A percentile compares a stretch with the other conserved stretches of the same genome.
Conservation (phyloP, 257 asterid species). For the Salvia miltiorrhiza region DNA sequence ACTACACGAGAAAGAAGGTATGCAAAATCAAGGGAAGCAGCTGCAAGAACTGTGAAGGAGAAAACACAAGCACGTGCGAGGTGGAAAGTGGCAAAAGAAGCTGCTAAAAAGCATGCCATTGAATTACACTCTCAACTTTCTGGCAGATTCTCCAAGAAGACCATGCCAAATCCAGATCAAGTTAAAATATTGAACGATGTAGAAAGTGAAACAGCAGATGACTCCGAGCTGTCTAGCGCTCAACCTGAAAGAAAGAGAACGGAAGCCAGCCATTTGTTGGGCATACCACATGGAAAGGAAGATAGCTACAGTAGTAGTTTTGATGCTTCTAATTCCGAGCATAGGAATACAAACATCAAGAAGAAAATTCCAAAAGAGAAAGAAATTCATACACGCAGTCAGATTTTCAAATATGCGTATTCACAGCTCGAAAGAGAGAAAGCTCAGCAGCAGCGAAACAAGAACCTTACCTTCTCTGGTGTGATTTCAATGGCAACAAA, state of each 20-base stretch:
- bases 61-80: constrained; percentile 74
- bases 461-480: constrained; percentile 57
- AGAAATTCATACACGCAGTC: constrained; percentile 46
- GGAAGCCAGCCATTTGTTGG: constrained; percentile 20
- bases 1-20: constrained; percentile 80
- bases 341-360: constrained; percentile 17
- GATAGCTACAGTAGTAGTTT: constrained; percentile 15
- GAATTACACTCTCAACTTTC: constrained; percentile 70
- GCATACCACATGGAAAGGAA: constrained; percentile 19
- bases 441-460: constrained; percentile 49
- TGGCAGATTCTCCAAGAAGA: constrained; percentile 58
- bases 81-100: constrained; percentile 90
- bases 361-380: constrained; percentile 38
- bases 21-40: constrained; percentile 90
- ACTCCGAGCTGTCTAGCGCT: constrained; percentile 12
- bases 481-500: constrained; percentile 50
- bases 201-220: constrained; percentile 23
- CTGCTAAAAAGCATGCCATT: constrained; percentile 71
- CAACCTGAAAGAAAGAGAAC: constrained; percentile 19
- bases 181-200: constrained; percentile 30
- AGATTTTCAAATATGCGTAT: constrained; percentile 60
- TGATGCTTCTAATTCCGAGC: constrained; percentile 23
- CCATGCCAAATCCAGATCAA: constrained; percentile 33
- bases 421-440: constrained; percentile 59
- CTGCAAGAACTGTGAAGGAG: constrained; percentile 75